Conservation (phyloP, 1,139 yeast species). For the Diutina catenulata region DNA sequence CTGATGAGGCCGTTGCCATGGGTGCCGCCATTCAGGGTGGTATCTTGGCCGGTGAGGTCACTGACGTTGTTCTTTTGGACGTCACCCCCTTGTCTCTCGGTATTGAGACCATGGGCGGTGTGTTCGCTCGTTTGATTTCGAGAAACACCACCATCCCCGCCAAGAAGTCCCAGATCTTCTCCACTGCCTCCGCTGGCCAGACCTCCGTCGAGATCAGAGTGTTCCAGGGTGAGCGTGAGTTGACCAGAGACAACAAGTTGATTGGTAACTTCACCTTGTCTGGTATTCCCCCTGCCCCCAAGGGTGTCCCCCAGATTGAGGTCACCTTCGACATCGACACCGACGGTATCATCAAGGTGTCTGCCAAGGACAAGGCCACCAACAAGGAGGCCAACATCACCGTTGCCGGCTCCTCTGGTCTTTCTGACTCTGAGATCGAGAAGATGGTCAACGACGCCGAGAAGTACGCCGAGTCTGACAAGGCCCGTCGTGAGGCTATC, state of each 20-base stretch:
- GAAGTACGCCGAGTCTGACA: slow-evolving; percentile 93
- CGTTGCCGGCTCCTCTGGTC: slow-evolving; percentile 97
- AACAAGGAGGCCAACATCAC: slow-evolving; percentile 98
- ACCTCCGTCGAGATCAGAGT: slow-evolving; percentile 98
- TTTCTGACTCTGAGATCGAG: slow-evolving; percentile 92
- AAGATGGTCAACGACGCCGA: slow-evolving; percentile 98
- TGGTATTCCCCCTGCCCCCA: slow-evolving; percentile 98
- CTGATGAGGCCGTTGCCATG: slow-evolving; percentile 99
- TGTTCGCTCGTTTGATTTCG: slow-evolving; percentile 92
- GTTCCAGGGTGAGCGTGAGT: slow-evolving; percentile 99
- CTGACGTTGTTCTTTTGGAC: slow-evolving; percentile 87
- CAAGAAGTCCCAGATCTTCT: slow-evolving; percentile 92
- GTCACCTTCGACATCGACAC: slow-evolving; percentile 97
- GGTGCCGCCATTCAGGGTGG: slow-evolving; percentile 99
- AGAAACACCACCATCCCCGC: slow-evolving; percentile 98
- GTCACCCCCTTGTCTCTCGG: slow-evolving; percentile 96
- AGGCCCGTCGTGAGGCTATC: slow-evolving; percentile 87
- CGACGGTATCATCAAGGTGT: slow-evolving; percentile 97
- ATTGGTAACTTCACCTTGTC: slow-evolving; percentile 95
- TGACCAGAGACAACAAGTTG: slow-evolving; percentile 96
- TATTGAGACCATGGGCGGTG: slow-evolving; percentile 99
- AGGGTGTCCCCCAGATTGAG: slow-evolving; percentile 99
- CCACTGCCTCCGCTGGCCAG: slow-evolving; percentile 98
- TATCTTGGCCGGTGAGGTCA: slow-evolving; percentile 96
- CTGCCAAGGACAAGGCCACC: slow-evolving; percentile 97